phyloP scores from a whole-genome alignment of 495 filamentous ascomycete species.

The Aspergillus ostianus region DNA sequence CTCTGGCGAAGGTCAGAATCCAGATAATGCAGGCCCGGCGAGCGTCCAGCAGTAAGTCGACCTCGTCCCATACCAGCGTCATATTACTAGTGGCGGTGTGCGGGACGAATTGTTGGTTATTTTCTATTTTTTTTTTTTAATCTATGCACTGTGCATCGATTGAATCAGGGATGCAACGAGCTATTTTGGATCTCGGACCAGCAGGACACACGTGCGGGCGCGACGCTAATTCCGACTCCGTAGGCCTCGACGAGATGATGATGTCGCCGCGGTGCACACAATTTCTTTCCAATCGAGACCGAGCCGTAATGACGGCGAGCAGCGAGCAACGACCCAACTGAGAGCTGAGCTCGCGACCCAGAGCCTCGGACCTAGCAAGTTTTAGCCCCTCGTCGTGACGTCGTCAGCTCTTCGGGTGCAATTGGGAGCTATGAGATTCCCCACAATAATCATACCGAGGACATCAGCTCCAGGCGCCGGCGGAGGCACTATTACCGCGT shows the following conservation, averaged over 20 bases:
- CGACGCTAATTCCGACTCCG: not conserved
- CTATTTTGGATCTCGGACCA: not conserved
- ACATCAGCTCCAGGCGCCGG: not conserved
- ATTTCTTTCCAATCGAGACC: no score
- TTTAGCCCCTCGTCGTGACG: conserved; percentile 14
- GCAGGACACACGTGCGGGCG: not conserved
- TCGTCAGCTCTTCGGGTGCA: conserved; percentile 10
- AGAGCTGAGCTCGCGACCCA: not conserved
- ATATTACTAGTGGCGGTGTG: not conserved
- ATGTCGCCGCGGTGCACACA: no score
- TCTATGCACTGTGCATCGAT: not conserved
- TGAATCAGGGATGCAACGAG: not conserved
- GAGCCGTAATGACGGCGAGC: not conserved
- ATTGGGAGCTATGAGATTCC: conserved; percentile 2
- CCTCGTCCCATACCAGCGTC: not conserved
- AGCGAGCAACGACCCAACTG: not conserved
- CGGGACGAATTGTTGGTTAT: not conserved
- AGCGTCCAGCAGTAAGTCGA: not conserved
- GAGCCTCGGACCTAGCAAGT: not conserved
- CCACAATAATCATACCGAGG: conserved; percentile 7
- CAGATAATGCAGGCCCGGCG: not conserved
- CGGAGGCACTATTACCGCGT: not conserved
- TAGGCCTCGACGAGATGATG: no score
- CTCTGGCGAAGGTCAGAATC: conserved; percentile 9
- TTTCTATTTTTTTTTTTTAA: not conserved